Percentiles rank a stretch among this genome's conserved stretches.
These are phyloP conservation scores for Penicillium sp. DNA, from an alignment of 2,329 filamentous ascomycete species.

Conservation along the genomic window DNA sequence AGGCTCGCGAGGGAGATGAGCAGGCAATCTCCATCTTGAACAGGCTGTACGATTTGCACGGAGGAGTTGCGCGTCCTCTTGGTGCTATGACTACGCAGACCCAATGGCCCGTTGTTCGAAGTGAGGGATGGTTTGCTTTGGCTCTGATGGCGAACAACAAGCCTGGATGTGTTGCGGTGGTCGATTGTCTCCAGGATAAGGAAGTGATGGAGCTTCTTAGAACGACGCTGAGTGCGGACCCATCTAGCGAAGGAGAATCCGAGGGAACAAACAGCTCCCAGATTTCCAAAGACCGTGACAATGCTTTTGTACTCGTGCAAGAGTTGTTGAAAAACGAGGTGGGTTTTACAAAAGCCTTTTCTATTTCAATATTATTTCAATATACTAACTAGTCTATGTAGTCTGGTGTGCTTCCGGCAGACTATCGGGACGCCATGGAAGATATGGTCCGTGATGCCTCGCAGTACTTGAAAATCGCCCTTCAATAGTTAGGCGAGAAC, in stretches of 20 bases:
- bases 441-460: slow-evolving; percentile 26
- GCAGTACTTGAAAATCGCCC: slow-evolving; percentile 14
- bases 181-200: slow-evolving; percentile 33
- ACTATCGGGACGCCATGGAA: slow-evolving; percentile 27
- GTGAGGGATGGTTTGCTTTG: slow-evolving; percentile 48
- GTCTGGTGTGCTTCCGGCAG: slow-evolving; percentile 26
- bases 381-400: slow-evolving; percentile 16
- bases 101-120: slow-evolving; percentile 46
- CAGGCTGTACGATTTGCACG: slow-evolving; percentile 34
- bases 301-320: slow-evolving; percentile 38
- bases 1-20: slow-evolving; percentile 20
- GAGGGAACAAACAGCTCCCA: slow-evolving; percentile 26
- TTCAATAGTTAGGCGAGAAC: not conserved
- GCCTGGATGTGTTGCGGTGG: slow-evolving; percentile 31
- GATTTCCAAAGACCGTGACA: slow-evolving; percentile 38
- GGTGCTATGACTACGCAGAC: slow-evolving; percentile 44
- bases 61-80: slow-evolving; percentile 37
- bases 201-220: slow-evolving; percentile 33
- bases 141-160: slow-evolving; percentile 42
- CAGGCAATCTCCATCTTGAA: slow-evolving; percentile 26
- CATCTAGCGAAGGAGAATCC: slow-evolving; percentile 11
- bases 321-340: slow-evolving; percentile 39
- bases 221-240: slow-evolving; percentile 24
- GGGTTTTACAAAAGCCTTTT: slow-evolving; percentile 12
- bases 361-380: not conserved